Evolutionary conservation across 495 filamentous ascomycete species (phyloP), one percentile per base, ranked within the genome.

Genomic region (Penicillium verhagenii): DNA sequence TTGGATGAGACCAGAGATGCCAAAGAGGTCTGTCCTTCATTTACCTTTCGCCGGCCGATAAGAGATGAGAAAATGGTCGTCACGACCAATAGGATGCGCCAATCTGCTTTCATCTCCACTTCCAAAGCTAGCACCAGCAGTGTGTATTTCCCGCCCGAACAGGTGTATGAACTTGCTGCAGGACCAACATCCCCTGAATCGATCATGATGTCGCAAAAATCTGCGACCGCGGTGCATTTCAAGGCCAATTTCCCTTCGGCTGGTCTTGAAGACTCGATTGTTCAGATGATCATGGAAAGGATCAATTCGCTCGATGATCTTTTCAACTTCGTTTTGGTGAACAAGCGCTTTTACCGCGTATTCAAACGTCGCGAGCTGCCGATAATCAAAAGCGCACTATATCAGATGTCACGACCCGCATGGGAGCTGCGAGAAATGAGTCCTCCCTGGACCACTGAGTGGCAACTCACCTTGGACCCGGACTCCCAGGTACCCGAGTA

Each of bases 381-480:
- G 1, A 65, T 87, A 13, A 79, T 87, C 52, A 81, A 80, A 37
- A 68, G 67, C n/a, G 71, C 81, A 1, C 67, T 85, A 1, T 79
- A 74, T 52, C 77, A 69, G 51, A 79, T 79, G 77, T 86, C 81
- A 0, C 79, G 83, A n/a, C 73, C 85, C 1, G 84, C 84, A 2
- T 86, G 82, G 82, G 85, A 88, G 59, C 68, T 84, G 51, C 82
- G 83, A 19, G 83, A 88, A 60, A 82, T 85, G 67, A 82, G 79
- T 50, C 78, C 79, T 16, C 82, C 82, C 0, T 80, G 79, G 64
- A 69, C 69, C 33, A 72, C 69, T n/a, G 67, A 78, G 19, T 71
- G 73, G 59, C 72, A 73, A 38, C 55, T 67, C 19, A 51, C 73
- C 11, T 23, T 72, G 14, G 74, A 82, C 33, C 73, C 73, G 10